A percentile compares a stretch with the other conserved stretches of the same genome.
Evolutionary conservation across 176 grass and related monocot species (phyloP).

Genomic region (Olyra latifolia): DNA sequence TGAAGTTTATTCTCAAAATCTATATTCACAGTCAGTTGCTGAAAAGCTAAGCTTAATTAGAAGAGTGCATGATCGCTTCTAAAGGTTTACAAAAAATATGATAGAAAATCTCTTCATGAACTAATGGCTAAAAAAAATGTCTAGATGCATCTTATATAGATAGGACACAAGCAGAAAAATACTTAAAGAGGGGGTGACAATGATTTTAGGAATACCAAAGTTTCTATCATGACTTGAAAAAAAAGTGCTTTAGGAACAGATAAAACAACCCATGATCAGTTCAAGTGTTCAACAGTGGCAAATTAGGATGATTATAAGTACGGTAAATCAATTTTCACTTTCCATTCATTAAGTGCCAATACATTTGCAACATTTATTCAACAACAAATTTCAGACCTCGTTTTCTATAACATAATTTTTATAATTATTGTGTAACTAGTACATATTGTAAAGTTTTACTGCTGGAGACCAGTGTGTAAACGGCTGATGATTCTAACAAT

Average conservation of each 20-base stretch:
- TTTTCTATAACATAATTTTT: not conserved
- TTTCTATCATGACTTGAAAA: not conserved
- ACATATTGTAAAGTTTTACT: not conserved
- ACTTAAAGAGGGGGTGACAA: not conserved
- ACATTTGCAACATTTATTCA: not conserved
- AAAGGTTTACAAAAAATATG: not conserved
- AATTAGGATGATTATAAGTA: not conserved
- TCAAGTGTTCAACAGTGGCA: not conserved
- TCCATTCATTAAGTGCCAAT: not conserved
- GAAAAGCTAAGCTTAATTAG: not conserved
- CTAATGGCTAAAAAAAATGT: not conserved
- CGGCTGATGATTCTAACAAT: not conserved
- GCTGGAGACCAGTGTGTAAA: not conserved
- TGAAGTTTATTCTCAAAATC: not conserved
- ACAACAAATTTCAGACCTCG: not conserved
- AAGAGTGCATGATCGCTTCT: not conserved
- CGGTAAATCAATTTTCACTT: not conserved
- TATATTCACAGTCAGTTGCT: not conserved
- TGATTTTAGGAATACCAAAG: not conserved
- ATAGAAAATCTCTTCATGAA: constrained; percentile 5
- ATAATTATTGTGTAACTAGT: not conserved
- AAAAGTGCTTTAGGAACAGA: not conserved
- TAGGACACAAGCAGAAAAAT: not conserved
- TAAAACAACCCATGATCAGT: not conserved
- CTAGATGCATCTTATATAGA: not conserved